A percentile compares a stretch with the other conserved stretches of the same genome.
These are phyloP conservation scores for Pseudocercospora crystallina DNA, from an alignment of 2,329 filamentous ascomycete genomes.

Conservation along the genomic window DNA sequence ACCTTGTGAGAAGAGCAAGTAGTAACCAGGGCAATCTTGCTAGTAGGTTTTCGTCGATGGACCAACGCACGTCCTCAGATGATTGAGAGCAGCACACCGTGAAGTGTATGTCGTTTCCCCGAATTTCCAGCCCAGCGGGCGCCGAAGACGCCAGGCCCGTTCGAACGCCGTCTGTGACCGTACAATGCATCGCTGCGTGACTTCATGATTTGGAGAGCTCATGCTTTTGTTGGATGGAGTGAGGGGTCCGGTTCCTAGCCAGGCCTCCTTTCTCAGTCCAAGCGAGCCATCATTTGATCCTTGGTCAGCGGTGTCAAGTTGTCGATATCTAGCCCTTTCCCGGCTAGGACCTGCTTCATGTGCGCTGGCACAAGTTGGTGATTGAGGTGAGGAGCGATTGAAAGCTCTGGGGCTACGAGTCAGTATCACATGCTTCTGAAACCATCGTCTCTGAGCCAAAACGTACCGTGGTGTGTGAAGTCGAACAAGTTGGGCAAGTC, in stretches of 20 bases:
- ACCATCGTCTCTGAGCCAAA: background rate
- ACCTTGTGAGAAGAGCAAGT: conserved; percentile 17
- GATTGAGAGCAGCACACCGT: background rate
- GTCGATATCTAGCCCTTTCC: conserved; percentile 82
- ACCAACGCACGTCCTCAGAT: conserved; percentile 8
- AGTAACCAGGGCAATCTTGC: conserved; percentile 12
- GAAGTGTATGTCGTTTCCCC: conserved; percentile 17
- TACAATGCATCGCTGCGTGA: conserved; percentile 37
- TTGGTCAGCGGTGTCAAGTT: conserved; percentile 88
- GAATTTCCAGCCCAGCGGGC: conserved; percentile 16
- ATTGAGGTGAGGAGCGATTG: conserved; percentile 89
- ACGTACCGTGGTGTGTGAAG: conserved; percentile 84
- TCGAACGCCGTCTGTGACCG: conserved; percentile 28
- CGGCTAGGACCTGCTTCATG: conserved; percentile 69
- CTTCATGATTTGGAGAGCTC: conserved; percentile 39
- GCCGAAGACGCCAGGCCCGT: conserved; percentile 30
- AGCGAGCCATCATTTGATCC: conserved; percentile 94
- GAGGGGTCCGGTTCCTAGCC: conserved; percentile 3
- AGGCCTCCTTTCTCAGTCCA: conserved; percentile 64
- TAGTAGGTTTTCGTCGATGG: conserved; percentile 9
- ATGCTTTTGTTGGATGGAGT: conserved; percentile 17
- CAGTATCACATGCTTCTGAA: conserved; percentile 9
- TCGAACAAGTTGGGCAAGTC: conserved; percentile 89
- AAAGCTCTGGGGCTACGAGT: conserved; percentile 67
- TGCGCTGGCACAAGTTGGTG: conserved; percentile 82